phyloP scores from a whole-genome alignment of 371 early-diverging fungal species.

The Antonospora locustae region DNA sequence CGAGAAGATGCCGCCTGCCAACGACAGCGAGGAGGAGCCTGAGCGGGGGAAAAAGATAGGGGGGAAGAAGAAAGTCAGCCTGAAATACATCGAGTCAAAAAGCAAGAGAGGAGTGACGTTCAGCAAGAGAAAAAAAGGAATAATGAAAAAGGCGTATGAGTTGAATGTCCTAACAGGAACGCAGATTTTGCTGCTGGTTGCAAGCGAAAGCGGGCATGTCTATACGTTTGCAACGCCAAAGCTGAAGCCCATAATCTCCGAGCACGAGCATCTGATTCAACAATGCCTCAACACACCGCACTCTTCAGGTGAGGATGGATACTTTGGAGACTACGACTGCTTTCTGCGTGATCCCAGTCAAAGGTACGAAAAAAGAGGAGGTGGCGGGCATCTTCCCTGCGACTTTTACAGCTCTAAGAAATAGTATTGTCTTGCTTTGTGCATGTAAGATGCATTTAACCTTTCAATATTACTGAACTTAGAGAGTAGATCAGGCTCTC shows the following conservation, averaged over 20 bases:
- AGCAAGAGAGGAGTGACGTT: constrained; percentile 84
- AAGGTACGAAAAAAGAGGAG: too few species aligned
- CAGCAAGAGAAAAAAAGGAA: constrained; percentile 87
- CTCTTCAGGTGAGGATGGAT: background rate
- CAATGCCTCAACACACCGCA: constrained; percentile 40
- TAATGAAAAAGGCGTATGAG: constrained; percentile 97
- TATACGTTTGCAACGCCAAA: constrained; percentile 91
- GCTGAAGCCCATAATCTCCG: constrained; percentile 76
- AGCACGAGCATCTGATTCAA: constrained; percentile 64
- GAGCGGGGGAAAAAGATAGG: constrained; percentile 53
- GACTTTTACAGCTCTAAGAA: too few species aligned
- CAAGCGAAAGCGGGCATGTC: constrained; percentile 79
- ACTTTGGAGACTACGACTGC: too few species aligned
- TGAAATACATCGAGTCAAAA: constrained; percentile 85
- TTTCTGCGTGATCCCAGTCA: too few species aligned
- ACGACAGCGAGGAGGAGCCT: constrained; percentile 3
- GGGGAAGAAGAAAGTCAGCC: constrained; percentile 74
- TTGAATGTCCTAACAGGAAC: constrained; percentile 82
- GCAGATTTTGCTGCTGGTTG: constrained; percentile 78
- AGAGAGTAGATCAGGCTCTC: too few species aligned
- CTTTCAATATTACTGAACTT: too few species aligned
- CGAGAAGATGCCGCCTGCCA: too few species aligned
- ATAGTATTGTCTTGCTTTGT: too few species aligned
- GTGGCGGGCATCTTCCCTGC: too few species aligned
- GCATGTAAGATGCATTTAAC: too few species aligned